These are phyloP conservation scores for Tephrocybe sp. DNA, from an alignment of 768 basidiomycete genomes.

Conservation along the genomic window DNA sequence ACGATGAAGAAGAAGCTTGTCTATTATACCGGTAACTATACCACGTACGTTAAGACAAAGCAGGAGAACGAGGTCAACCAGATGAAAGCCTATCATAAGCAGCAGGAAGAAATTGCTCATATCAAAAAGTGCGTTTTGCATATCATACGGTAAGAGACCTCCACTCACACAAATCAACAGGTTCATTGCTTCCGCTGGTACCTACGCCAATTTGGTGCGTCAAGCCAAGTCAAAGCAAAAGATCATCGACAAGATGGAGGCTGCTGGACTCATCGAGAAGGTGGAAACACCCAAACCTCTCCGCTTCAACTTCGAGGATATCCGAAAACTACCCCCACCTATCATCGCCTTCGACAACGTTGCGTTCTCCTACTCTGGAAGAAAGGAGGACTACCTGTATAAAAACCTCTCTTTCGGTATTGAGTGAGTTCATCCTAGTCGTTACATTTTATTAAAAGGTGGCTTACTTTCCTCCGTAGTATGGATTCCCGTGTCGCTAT, in stretches of 20 bases:
- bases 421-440: conserved; percentile 51
- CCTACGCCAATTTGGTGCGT: conserved; percentile 97
- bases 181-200: conserved; percentile 99
- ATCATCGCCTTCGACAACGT: conserved; percentile 96
- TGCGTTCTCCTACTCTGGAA: conserved; percentile 94
- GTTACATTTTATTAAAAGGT: background rate
- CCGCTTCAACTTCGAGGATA: conserved; percentile 95
- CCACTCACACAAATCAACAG: conserved; percentile 30
- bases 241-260: conserved; percentile 99
- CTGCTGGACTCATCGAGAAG: conserved; percentile 93
- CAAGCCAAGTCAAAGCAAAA: conserved; percentile 99
- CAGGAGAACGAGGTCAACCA: conserved; percentile 98
- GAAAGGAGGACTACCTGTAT: conserved; percentile 72
- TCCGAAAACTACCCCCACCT: conserved; percentile 90
- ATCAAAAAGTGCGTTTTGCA: conserved; percentile 81
- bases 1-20: conserved; percentile 88
- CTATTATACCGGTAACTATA: conserved; percentile 95
- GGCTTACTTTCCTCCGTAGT: background rate
- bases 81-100: conserved; percentile 99
- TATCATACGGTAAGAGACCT: background rate
- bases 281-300: conserved; percentile 72
- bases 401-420: conserved; percentile 92
- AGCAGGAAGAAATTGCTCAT: conserved; percentile 97
- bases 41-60: conserved; percentile 96
- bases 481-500: no score